Base-by-base conservation (phyloP, 2,329 filamentous ascomycete species). In the Fusarium miscanthi region DNA sequence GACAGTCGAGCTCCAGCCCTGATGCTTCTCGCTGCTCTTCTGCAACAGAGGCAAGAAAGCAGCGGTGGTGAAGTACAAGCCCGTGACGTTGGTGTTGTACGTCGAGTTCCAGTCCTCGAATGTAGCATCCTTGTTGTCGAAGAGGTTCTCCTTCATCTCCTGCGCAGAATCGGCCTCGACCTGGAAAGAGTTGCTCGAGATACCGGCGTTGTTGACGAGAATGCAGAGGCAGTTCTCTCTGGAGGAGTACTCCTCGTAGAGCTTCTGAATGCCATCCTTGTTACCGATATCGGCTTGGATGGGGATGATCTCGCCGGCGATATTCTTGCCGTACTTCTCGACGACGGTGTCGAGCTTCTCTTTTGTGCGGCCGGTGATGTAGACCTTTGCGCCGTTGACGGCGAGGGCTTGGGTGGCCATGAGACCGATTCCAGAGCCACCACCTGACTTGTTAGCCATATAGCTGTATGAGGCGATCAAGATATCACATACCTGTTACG, bases 31-130 rank as follows among this genome's bases (percentile, higher is more conserved):
- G 74, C 76, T 86, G 75, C 74, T 83, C 27, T 85, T 85, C 77
- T 91, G 87, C 56, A 93, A 84, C 8, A 92, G 83, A 1, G 90
- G 89, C 3, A 90, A 87, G 48, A 92, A 86, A 1, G 89, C 87
- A 54, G 90, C 86, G 0, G 90, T 90, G 54, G 88, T 85, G 72
- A 91, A 92, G 83, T 89, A 92, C 62, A 90, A 85, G 66, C 87
- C 88, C 37, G 93, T 89, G 16, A 95, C 93, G 72, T 97, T 94
- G 25, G 92, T 93, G 65, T 89, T 88, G 84, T 92, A 95, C 0
- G 89, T 89, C 43, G 87, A 82, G n/a, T 86, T 87, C 94, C 93
- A 96, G 75, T 92, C 89, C 38, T 93, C 89, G 63, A 93, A 85
- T 0, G 83, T 88, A 6, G 82, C 79, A 3, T 80, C 76, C 62